Percentiles rank a stretch among this genome's conserved stretches.
phyloP scores from a whole-genome alignment of 345 rosid species.

The Ceriops decandra region DNA sequence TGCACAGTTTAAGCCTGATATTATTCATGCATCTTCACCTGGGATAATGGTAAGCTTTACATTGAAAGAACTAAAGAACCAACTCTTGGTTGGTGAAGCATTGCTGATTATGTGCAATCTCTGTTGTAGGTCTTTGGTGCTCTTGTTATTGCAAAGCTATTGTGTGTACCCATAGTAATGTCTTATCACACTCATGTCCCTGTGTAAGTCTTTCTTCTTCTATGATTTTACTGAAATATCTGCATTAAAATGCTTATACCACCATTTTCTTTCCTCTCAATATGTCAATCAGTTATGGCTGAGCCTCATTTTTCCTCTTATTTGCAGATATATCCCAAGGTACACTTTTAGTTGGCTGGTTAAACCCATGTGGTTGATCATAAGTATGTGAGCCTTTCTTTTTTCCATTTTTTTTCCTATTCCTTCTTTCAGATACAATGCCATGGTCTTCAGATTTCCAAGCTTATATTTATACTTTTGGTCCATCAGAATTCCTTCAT shows the following conservation, averaged over 20 bases:
- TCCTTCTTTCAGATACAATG: background rate
- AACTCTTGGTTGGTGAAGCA: slow-evolving; percentile 4
- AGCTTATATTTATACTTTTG: slow-evolving; percentile 5
- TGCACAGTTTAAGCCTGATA: slow-evolving; percentile 94
- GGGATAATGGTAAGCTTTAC: slow-evolving; percentile 72
- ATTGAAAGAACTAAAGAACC: background rate
- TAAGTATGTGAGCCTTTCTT: slow-evolving; percentile 52
- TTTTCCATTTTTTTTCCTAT: background rate
- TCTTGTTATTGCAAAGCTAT: slow-evolving; percentile 71
- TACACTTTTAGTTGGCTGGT: slow-evolving; percentile 98
- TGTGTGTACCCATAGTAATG: slow-evolving; percentile 95
- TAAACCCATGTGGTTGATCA: slow-evolving; percentile 90
- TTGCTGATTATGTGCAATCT: slow-evolving; percentile 21
- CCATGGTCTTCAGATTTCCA: slow-evolving; percentile 1
- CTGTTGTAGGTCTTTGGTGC: slow-evolving; percentile 86
- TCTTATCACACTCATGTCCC: slow-evolving; percentile 99
- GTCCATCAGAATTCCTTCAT: slow-evolving; percentile 80
- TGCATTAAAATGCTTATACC: slow-evolving; percentile 1
- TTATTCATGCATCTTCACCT: slow-evolving; percentile 98
- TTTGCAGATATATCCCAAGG: slow-evolving; percentile 86
- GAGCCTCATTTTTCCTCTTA: slow-evolving; percentile 21
- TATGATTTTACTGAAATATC: slow-evolving; percentile 4
- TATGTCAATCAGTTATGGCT: background rate
- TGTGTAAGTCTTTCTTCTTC: slow-evolving; percentile 59
- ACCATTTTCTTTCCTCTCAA: background rate